Evolutionary conservation across 208 protist species (phyloP).

Genomic region (Acanthamoeba culbertsoni): DNA sequence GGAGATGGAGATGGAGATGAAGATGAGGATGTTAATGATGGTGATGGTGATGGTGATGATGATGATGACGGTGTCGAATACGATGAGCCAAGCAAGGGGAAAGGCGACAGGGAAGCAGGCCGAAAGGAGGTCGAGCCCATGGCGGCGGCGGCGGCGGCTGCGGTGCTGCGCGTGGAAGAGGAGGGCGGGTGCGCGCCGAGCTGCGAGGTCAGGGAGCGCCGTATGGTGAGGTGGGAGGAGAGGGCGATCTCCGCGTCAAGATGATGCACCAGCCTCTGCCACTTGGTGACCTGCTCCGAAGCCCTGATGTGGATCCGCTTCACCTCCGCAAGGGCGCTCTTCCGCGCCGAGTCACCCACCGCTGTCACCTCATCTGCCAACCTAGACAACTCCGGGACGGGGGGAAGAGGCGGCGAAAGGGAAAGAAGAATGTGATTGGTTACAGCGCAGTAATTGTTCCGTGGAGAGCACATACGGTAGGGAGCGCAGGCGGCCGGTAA

Average conservation of each 20-base stretch:
- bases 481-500: background rate
- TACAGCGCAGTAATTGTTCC: too few species aligned
- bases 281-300: background rate
- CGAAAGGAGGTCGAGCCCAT: background rate
- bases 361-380: background rate
- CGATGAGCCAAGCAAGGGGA: background rate
- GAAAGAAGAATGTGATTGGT: too few species aligned
- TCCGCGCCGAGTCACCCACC: background rate
- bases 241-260: conserved; percentile 18
- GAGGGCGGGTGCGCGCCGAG: too few species aligned
- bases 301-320: background rate
- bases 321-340: background rate
- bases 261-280: conserved; percentile 7
- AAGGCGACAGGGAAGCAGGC: background rate
- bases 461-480: background rate
- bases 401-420: background rate
- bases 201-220: background rate
- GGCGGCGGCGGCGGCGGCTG: too few species aligned
- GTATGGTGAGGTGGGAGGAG: background rate
- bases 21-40: background rate
- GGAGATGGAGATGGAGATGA: background rate
- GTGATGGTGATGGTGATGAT: too few species aligned
- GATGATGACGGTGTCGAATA: background rate
- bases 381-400: too few species aligned
- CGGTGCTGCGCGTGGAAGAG: too few species aligned